Evolutionary conservation across 352 stramenopile genomes (phyloP).

Genomic region (Globisporangium uncinulatum): DNA sequence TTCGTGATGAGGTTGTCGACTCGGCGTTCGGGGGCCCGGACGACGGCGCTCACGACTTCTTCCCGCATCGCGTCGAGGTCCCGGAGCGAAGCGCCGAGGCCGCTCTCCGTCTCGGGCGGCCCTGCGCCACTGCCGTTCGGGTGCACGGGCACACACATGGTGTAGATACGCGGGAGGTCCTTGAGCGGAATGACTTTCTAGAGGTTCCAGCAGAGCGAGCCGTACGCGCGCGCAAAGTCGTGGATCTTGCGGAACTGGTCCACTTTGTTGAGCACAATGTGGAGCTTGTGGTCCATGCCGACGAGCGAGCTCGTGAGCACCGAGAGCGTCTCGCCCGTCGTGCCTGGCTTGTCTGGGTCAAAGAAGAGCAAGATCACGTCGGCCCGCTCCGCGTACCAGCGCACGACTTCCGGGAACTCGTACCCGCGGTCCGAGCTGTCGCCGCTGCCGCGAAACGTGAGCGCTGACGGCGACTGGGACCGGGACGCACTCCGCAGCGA

Average conservation of each 20-base stretch:
- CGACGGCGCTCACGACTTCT: slow-evolving; percentile 96
- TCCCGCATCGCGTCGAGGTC: slow-evolving; percentile 96
- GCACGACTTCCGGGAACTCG: slow-evolving; percentile 96
- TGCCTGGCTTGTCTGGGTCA: slow-evolving; percentile 99
- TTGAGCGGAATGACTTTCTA: slow-evolving; percentile 98
- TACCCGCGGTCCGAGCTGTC: slow-evolving; percentile 90
- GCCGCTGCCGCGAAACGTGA: slow-evolving; percentile 36
- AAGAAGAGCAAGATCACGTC: slow-evolving; percentile 99
- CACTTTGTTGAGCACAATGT: slow-evolving; percentile 99
- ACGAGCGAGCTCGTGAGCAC: slow-evolving; percentile 96
- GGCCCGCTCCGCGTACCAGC: slow-evolving; percentile 98
- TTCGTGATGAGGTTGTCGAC: slow-evolving; percentile 99
- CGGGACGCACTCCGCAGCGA: slow-evolving; percentile 22
- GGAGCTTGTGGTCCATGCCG: slow-evolving; percentile 99
- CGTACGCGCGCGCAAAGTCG: slow-evolving; percentile 99
- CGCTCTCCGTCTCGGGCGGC: slow-evolving; percentile 42
- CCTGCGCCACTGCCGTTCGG: slow-evolving; percentile 29
- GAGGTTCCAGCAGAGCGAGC: slow-evolving; percentile 99
- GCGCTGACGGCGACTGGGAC: slow-evolving; percentile 1
- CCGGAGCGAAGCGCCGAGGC: slow-evolving; percentile 75
- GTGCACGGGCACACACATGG: slow-evolving; percentile 97
- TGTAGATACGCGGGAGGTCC: slow-evolving; percentile 99
- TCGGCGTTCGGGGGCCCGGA: slow-evolving; percentile 95
- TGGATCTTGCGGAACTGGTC: slow-evolving; percentile 98
- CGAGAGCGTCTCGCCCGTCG: slow-evolving; percentile 98